Evolutionary conservation across 2,329 filamentous ascomycete genomes (phyloP), one percentile per base, ranked within the genome.

Genomic region (Alternaria brassicicola): DNA sequence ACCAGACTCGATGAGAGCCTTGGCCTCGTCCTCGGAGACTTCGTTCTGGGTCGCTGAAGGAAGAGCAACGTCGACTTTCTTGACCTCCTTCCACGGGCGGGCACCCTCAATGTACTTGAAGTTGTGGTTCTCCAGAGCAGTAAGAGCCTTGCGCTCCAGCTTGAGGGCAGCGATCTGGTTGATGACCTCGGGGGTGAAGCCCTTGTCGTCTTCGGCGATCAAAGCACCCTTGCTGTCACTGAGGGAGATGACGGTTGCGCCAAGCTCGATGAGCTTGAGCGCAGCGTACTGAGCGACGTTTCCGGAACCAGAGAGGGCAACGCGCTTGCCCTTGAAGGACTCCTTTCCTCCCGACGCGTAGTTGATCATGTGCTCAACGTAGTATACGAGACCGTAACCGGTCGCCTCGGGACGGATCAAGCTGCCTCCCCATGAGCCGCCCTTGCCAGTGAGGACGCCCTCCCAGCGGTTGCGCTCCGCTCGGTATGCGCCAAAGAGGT

Each of bases 241-340:
- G 56, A 99, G 88, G 39, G 94, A 97, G 75, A 97, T 84, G 70
- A 99, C 92, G 57, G 86, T 94, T 64, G 89, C 95, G 72, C 95
- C 95, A 70, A 98, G 92, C 85, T 98, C 93, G 73, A 98, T 95
- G 76, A 89, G 88, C 84, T 98, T 98, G 70, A 98, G 89, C 0
- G 94, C 95, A 30, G 94, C 94, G 83, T 95, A 98, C 84, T 98
- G 95, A 30, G 95, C 95, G 54, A 98, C 95, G 83, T 99, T 99
- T 68, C 95, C 95, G 59, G 94, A 97, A 64, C 95, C 95, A 42
- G 95, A 97, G 79, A 99, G 90, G 79, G 94, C 92, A 56, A 98
- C 95, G 60, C 89, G 89, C 87, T 98, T 98, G 81, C 93, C 94
- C 64, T 86, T 81, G 83, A 96, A 96, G 68, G 85, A 86, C 76